Evolutionary conservation across 768 basidiomycete species (phyloP).

Genomic region (Leucocoprinus birnbaumii): DNA sequence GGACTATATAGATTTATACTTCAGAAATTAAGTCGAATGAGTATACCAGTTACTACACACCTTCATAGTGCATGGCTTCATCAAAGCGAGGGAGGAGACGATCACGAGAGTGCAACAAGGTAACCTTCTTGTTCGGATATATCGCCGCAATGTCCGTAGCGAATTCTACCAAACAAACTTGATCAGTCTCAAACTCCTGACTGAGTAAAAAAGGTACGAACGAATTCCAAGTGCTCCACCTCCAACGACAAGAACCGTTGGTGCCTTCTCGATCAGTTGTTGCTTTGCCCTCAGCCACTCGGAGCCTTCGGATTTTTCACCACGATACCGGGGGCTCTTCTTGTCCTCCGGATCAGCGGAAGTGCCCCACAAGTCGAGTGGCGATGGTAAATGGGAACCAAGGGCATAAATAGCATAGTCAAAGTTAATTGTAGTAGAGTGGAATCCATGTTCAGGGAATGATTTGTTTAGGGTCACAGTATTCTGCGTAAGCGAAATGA

Average conservation of each 20-base stretch:
- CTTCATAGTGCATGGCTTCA: conserved; percentile 47
- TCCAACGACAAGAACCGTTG: conserved; percentile 61
- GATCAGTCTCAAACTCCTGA: background rate
- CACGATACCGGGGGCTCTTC: conserved; percentile 25
- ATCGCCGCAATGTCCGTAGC: conserved; percentile 59
- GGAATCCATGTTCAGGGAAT: too few relatives aligned
- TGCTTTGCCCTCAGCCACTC: conserved; percentile 42
- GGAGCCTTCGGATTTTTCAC: conserved; percentile 46
- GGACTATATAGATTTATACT: too few relatives aligned
- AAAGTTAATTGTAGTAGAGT: conserved; percentile 23
- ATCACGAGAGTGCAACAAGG: conserved; percentile 56
- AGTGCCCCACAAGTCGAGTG: conserved; percentile 52
- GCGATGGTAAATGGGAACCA: conserved; percentile 52
- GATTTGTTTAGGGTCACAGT: too few relatives aligned
- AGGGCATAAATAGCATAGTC: conserved; percentile 62
- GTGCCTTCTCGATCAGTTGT: conserved; percentile 22
- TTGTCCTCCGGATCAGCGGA: conserved; percentile 6
- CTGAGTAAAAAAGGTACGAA: conserved; percentile 17
- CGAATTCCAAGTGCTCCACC: conserved; percentile 75
- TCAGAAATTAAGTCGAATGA: background rate
- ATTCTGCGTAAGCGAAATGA: too few relatives aligned
- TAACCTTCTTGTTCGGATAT: conserved; percentile 49
- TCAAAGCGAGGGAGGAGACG: conserved; percentile 56
- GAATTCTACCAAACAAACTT: conserved; percentile 39
- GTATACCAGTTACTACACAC: conserved; percentile 23